Evolutionary conservation across 352 stramenopile genomes (phyloP).

Genomic region (Phytopythium boreale): DNA sequence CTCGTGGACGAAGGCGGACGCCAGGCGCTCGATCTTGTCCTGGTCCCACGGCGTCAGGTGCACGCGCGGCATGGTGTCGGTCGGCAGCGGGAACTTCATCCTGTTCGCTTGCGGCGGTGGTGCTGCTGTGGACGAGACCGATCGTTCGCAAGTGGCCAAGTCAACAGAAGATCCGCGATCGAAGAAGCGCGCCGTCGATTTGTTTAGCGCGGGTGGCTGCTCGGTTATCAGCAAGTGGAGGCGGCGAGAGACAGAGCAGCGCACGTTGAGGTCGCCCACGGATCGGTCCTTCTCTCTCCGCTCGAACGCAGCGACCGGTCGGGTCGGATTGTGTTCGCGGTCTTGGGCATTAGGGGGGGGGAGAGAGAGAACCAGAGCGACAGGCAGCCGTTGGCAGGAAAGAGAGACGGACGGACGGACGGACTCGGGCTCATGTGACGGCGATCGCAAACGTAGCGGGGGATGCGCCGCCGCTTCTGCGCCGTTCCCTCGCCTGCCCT

Average conservation of each 20-base stretch:
- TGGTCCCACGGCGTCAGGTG: conserved; percentile 15
- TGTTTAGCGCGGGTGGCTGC: background rate
- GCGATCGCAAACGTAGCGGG: background rate
- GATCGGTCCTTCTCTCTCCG: background rate
- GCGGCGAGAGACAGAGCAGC: too few species aligned
- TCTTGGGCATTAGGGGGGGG: too few species aligned
- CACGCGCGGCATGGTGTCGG: conserved; percentile 20
- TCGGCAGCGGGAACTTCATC: conserved; percentile 32
- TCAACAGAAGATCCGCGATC: too few species aligned
- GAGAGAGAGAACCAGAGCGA: background rate
- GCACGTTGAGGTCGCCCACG: too few species aligned
- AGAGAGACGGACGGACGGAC: background rate
- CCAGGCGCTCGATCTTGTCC: conserved; percentile 24
- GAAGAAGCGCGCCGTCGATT: background rate
- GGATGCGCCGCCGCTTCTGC: background rate
- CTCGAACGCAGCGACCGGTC: background rate
- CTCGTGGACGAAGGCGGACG: conserved; percentile 24
- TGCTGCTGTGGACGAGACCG: background rate
- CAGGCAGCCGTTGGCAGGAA: background rate
- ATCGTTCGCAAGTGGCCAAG: background rate
- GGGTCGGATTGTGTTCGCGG: too few species aligned
- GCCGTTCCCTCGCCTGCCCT: too few species aligned
- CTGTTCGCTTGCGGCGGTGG: background rate
- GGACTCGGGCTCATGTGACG: background rate
- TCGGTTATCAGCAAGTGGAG: background rate